Conservation (phyloP, 2,329 filamentous ascomycete species). For the Xylariales sp. region DNA sequence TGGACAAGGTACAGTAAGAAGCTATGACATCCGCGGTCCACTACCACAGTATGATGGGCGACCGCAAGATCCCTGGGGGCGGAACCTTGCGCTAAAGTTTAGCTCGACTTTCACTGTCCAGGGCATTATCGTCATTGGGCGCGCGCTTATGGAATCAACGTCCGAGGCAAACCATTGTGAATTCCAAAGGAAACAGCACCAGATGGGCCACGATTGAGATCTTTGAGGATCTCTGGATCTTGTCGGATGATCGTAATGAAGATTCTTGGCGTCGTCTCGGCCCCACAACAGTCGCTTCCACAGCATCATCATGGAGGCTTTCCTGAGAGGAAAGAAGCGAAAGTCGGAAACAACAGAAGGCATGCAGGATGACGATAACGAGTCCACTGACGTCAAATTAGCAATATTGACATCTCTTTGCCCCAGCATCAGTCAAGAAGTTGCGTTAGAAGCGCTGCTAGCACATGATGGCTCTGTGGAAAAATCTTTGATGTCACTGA, state of each 20-base stretch:
- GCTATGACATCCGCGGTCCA: background rate
- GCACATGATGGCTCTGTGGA: conserved; percentile 73
- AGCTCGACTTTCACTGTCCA: background rate
- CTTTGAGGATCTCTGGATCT: no score
- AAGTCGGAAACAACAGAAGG: conserved; percentile 28
- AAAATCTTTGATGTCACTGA: conserved; percentile 54
- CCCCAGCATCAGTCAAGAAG: conserved; percentile 56
- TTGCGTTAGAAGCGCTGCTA: conserved; percentile 73
- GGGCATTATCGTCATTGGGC: conserved; percentile 2
- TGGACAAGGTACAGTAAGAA: no score
- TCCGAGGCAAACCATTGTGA: background rate
- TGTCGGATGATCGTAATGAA: conserved; percentile 3
- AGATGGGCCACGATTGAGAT: background rate
- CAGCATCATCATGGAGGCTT: conserved; percentile 47
- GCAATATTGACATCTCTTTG: conserved; percentile 77
- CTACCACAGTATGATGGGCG: no score
- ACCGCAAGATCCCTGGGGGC: no score
- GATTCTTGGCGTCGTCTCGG: background rate
- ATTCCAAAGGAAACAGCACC: background rate
- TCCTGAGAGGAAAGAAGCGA: conserved; percentile 51
- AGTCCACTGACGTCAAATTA: conserved; percentile 86
- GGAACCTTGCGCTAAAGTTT: background rate
- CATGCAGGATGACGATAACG: conserved; percentile 43
- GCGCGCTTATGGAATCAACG: background rate
- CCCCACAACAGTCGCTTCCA: background rate